Evolutionary conservation across 352 stramenopile genomes (phyloP).

Genomic region (Elongisporangium senticosum): DNA sequence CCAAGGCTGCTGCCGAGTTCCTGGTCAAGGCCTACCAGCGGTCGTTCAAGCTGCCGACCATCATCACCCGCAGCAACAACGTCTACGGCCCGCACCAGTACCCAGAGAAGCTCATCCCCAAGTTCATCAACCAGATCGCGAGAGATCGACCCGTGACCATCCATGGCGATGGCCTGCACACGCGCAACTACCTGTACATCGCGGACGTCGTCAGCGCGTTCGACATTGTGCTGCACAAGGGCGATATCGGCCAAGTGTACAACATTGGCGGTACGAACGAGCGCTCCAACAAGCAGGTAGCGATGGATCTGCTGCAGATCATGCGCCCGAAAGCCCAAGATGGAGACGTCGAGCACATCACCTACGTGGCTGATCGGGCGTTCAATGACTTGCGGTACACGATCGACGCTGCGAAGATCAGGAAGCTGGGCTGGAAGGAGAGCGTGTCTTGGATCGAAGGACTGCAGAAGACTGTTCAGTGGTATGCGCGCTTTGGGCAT

Average conservation of each 20-base stretch:
- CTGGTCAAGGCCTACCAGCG: slow-evolving; percentile 93
- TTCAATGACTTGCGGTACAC: slow-evolving; percentile 98
- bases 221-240: slow-evolving; percentile 94
- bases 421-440: slow-evolving; percentile 91
- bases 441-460: slow-evolving; percentile 91
- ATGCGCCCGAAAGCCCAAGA: slow-evolving; percentile 40
- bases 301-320: slow-evolving; percentile 80
- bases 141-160: slow-evolving; percentile 88
- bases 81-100: slow-evolving; percentile 99
- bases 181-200: slow-evolving; percentile 97
- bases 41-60: slow-evolving; percentile 93
- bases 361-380: slow-evolving; percentile 86
- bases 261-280: slow-evolving; percentile 93
- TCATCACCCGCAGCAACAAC: slow-evolving; percentile 99
- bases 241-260: slow-evolving; percentile 90
- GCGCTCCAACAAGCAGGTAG: slow-evolving; percentile 72
- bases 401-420: slow-evolving; percentile 91
- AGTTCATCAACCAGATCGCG: slow-evolving; percentile 97
- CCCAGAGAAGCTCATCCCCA: slow-evolving; percentile 98
- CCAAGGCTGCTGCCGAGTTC: slow-evolving; percentile 98
- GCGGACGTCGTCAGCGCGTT: slow-evolving; percentile 96
- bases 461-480: slow-evolving; percentile 88
- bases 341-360: slow-evolving; percentile 53
- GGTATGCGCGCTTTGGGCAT: slow-evolving; percentile 74
- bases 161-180: slow-evolving; percentile 94